These are phyloP conservation scores for Chytriomyces confervae DNA, from an alignment of 192 early-diverging fungal species.

Conservation along the genomic window DNA sequence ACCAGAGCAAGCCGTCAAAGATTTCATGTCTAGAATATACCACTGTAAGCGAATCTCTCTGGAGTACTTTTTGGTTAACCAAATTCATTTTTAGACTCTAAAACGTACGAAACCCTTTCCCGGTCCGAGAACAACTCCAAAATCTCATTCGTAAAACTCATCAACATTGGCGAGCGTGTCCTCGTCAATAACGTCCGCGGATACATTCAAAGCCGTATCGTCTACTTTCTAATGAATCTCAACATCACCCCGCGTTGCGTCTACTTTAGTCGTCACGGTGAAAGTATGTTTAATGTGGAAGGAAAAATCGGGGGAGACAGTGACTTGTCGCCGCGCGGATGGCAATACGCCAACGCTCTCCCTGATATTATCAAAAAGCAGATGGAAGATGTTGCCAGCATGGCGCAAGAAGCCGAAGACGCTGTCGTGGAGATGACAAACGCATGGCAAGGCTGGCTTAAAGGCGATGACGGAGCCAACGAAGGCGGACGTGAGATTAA, in stretches of 20 bases:
- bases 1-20: conserved; percentile 84
- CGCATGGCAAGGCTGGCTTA: conserved; percentile 23
- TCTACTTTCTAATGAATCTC: conserved; percentile 99
- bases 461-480: conserved; percentile 10
- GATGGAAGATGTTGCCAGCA: conserved; percentile 51
- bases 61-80: not conserved
- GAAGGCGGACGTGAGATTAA: not conserved
- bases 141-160: conserved; percentile 89
- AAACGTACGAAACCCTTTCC: conserved; percentile 84
- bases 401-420: conserved; percentile 22
- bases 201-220: conserved; percentile 94
- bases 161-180: conserved; percentile 90
- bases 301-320: conserved; percentile 97
- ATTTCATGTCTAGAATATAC: conserved; percentile 89
- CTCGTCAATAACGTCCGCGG: conserved; percentile 95
- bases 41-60: conserved; percentile 73
- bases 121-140: conserved; percentile 55
- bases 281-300: conserved; percentile 89
- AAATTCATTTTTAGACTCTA: conserved; percentile 24
- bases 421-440: conserved; percentile 15
- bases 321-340: conserved; percentile 82
- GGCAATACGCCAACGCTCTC: conserved; percentile 81
- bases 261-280: conserved; percentile 84
- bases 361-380: conserved; percentile 80
- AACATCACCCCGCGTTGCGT: conserved; percentile 94